A percentile compares a stretch with the other conserved stretches of the same genome.
Evolutionary conservation across 208 protist species (phyloP).

Genomic region (Wallacemonas sp.): DNA sequence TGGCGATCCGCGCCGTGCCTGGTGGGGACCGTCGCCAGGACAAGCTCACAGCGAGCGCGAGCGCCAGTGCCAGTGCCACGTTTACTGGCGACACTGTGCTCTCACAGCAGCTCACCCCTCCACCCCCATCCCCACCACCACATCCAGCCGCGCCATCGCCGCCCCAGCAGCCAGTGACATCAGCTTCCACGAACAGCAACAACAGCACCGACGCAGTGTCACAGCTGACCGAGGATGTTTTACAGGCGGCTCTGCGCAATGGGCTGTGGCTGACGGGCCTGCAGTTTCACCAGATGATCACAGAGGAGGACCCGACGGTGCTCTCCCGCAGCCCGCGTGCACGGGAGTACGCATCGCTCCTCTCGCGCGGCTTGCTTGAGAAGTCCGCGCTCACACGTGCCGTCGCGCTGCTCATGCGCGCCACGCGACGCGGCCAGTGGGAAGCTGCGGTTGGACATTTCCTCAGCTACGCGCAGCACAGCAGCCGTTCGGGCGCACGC

Average conservation of each 20-base stretch:
- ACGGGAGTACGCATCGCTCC: conserved; percentile 42
- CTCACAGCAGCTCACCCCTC: neutral
- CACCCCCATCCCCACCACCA: neutral
- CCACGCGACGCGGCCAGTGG: conserved; percentile 48
- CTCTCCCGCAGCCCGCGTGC: conserved; percentile 35
- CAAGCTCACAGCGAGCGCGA: neutral
- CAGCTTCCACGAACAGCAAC: no score
- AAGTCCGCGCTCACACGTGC: conserved; percentile 40
- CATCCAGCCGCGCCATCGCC: neutral
- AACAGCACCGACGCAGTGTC: conserved; percentile 15
- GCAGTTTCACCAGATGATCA: conserved; percentile 54
- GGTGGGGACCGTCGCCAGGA: neutral
- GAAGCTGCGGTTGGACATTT: conserved; percentile 45
- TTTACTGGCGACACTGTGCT: neutral
- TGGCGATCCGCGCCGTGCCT: conserved; percentile 30
- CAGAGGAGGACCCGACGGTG: conserved; percentile 49
- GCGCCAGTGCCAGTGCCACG: neutral
- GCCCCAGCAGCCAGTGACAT: no score
- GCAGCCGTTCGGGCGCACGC: neutral
- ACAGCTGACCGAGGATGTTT: conserved; percentile 43
- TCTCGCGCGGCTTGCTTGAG: conserved; percentile 51
- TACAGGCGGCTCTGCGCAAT: conserved; percentile 37
- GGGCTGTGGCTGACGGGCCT: conserved; percentile 69
- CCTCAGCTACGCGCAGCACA: conserved; percentile 30
- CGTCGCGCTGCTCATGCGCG: conserved; percentile 40